These are phyloP conservation scores for Halenospora varia DNA, from an alignment of 495 filamentous ascomycete genomes.

Conservation along the genomic window DNA sequence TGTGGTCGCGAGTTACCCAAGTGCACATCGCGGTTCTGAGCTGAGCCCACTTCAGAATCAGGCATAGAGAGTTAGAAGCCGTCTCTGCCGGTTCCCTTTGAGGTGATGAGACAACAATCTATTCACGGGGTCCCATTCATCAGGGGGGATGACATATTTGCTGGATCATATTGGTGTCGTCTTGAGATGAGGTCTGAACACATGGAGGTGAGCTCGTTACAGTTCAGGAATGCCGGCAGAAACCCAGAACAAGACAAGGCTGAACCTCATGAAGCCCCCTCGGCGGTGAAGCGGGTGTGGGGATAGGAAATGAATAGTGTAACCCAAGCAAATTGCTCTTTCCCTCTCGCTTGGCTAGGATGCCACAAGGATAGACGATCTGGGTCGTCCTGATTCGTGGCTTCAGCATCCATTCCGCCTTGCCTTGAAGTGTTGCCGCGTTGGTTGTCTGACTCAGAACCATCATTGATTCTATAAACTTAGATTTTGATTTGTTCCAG, in stretches of 20 bases:
- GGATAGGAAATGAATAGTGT: no score
- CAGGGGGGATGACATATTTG: background rate
- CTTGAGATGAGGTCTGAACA: background rate
- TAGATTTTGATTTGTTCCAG: background rate
- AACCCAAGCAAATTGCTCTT: no score
- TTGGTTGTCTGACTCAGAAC: background rate
- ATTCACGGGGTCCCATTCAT: background rate
- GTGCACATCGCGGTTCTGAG: no score
- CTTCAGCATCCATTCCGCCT: background rate
- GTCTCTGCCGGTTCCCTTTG: no score
- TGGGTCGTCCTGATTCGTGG: background rate
- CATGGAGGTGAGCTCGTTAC: background rate
- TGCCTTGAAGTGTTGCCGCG: background rate
- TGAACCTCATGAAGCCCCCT: no score
- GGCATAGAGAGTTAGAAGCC: no score
- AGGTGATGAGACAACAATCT: background rate
- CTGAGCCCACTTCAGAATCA: no score
- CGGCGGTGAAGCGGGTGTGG: background rate
- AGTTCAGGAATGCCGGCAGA: background rate
- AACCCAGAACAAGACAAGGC: no score
- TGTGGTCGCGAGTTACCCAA: no score
- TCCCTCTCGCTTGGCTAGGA: no score
- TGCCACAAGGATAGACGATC: no score
- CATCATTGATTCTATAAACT: background rate
- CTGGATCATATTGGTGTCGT: background rate